Evolutionary conservation across 768 basidiomycete genomes (phyloP), one percentile per base, ranked within the genome.

Genomic region (Boletus pseudo-olivaceus): DNA sequence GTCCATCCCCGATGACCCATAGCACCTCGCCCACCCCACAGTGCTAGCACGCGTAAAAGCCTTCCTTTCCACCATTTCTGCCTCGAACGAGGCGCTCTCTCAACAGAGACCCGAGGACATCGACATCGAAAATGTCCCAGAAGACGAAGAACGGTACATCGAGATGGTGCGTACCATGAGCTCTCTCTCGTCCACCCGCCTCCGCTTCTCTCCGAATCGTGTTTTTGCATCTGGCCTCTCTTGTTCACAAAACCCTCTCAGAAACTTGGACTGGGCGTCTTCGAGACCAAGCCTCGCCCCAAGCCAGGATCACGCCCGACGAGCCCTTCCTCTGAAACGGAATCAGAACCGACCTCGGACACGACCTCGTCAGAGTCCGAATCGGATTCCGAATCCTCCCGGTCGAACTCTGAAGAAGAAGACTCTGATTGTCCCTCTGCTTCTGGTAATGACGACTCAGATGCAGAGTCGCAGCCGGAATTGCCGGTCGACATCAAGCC

Each of bases 261-360:
- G 85, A 82, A 85, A 64, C 77, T 87, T 30, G 85, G 85, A 17
- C 73, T 87, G 0, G 85, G 85, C 19, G 72, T 87, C 10, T 84
- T 84, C 59, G 81, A 83, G 63, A 72, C 60, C 1, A 67, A 54
- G 62, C 58, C 5, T 34, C 55, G 39, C 67, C 69, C 47, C 60
- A 66, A 23, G 30, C 23, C 55, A 11, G 47, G 55, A n/a, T 29
- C 39, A 9, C 48, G 32, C 49, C 40, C 59, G 17, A n/a, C 49
- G 12, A 57, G 51, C 20, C 68, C 54, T 14, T 60, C 54, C 17
- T 59, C 58, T 29, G 59, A 58, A 2, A 32, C 23, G 3, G 55
- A 61, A 7, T 46, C 39, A 2, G 55, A 57, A 10, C 49, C 58
- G 0, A 19, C 33, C 10, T 50, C 49, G 39, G 51, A 55, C 7